Percentiles rank a stretch among this genome's conserved stretches.
Evolutionary conservation across 2,329 filamentous ascomycete species (phyloP).

Genomic region (Arachnomyces sp.): DNA sequence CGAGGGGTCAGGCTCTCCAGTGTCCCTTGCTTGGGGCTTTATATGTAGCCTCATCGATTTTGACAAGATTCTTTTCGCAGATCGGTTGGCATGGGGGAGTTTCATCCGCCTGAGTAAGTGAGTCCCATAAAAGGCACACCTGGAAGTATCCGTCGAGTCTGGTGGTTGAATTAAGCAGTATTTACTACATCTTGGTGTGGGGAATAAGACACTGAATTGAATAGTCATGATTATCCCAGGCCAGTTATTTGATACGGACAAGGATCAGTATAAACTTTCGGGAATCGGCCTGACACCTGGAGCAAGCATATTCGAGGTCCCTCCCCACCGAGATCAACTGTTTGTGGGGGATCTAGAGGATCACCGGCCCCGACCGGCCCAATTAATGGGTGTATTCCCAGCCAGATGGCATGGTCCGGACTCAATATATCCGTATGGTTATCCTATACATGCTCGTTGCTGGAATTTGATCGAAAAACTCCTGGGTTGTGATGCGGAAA

Average conservation of each 20-base stretch:
- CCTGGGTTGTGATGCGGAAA: slow-evolving; percentile 2
- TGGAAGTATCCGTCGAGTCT: background rate
- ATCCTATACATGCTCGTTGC: slow-evolving; percentile 3
- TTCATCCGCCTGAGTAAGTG: slow-evolving; percentile 6
- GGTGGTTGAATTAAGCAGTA: too few relatives aligned
- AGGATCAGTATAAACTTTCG: slow-evolving; percentile 1
- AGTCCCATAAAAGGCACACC: background rate
- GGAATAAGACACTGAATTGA: background rate
- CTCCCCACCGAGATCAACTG: slow-evolving; percentile 3
- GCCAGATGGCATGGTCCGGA: background rate
- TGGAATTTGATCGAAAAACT: slow-evolving; percentile 2
- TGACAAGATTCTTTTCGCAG: slow-evolving; percentile 2
- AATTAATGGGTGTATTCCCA: slow-evolving; percentile 1
- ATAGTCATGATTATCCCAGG: slow-evolving; percentile 4
- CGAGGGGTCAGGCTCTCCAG: background rate
- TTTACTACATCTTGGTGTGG: too few relatives aligned
- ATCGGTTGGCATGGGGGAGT: slow-evolving; percentile 3
- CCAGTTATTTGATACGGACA: background rate
- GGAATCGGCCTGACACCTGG: slow-evolving; percentile 3
- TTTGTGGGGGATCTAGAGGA: slow-evolving; percentile 1
- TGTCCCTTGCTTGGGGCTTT: slow-evolving; percentile 1
- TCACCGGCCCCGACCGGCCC: background rate
- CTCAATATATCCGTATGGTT: background rate
- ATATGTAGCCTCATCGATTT: slow-evolving; percentile 2
- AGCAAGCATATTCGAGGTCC: background rate